phyloP scores from a whole-genome alignment of 2,329 filamentous ascomycete genomes.

The Rhinocladiella mackenziei region DNA sequence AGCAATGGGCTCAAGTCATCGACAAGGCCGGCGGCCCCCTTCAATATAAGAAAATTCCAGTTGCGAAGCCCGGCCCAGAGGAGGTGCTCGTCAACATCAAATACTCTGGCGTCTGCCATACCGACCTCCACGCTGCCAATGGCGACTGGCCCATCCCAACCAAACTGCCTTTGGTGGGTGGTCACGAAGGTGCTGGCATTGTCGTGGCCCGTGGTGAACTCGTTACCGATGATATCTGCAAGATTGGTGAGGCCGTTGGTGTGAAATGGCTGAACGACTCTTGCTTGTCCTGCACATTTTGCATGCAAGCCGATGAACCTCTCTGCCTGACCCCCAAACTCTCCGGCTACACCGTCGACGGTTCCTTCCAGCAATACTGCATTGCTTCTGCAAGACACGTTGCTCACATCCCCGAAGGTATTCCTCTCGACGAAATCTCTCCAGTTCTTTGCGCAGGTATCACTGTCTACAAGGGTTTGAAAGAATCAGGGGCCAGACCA shows the following conservation, averaged over 20 bases:
- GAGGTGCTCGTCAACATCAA: conserved; percentile 91
- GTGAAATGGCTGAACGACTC: conserved; percentile 91
- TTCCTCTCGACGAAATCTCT: conserved; percentile 70
- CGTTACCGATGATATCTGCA: conserved; percentile 64
- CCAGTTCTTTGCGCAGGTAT: conserved; percentile 81
- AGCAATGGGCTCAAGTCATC: conserved; percentile 89
- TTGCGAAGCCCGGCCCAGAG: conserved; percentile 75
- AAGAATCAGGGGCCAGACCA: conserved; percentile 70
- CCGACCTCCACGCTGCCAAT: conserved; percentile 74
- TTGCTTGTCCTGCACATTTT: conserved; percentile 79
- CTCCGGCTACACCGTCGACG: conserved; percentile 90
- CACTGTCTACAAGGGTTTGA: conserved; percentile 87
- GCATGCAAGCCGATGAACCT: conserved; percentile 74
- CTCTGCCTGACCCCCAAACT: conserved; percentile 71
- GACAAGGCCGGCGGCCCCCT: conserved; percentile 71
- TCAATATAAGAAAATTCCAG: conserved; percentile 61
- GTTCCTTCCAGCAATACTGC: conserved; percentile 85
- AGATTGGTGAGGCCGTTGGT: conserved; percentile 76
- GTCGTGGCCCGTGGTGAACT: conserved; percentile 76
- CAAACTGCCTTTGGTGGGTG: conserved; percentile 79
- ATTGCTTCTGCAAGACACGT: conserved; percentile 83
- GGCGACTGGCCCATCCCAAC: conserved; percentile 84
- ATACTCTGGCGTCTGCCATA: conserved; percentile 87
- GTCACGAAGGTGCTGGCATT: conserved; percentile 69
- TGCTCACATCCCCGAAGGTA: conserved; percentile 73